A percentile compares a stretch with the other conserved stretches of the same genome.
Evolutionary conservation across 2,329 filamentous ascomycete species (phyloP).

Genomic region (Endoconidiophora laricicola): DNA sequence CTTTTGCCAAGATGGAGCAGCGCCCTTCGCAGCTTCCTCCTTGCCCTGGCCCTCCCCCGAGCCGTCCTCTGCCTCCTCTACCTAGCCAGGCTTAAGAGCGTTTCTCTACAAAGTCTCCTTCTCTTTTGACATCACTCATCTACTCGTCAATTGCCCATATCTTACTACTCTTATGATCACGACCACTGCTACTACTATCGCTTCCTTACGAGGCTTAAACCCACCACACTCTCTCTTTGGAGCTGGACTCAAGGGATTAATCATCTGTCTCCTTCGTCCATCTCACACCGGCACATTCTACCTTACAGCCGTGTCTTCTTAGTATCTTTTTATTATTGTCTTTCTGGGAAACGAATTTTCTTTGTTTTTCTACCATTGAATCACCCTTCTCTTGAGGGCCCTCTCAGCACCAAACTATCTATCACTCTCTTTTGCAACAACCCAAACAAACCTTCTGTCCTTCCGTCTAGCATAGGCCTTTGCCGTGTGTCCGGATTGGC

Average conservation of each 20-base stretch:
- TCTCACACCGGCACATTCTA: no score
- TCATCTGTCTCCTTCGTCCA: neutral
- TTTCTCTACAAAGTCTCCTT: neutral
- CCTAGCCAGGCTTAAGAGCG: constrained; percentile 38
- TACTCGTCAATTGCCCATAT: neutral
- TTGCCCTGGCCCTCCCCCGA: constrained; percentile 49
- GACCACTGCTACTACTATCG: neutral
- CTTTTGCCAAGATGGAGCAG: constrained; percentile 23
- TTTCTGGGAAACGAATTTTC: constrained; percentile 1
- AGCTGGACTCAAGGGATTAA: constrained; percentile 2
- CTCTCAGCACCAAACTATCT: constrained; percentile 9
- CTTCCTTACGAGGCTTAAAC: no score
- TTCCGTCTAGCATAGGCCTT: neutral
- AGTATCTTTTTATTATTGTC: neutral
- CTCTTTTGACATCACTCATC: neutral
- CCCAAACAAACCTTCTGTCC: neutral
- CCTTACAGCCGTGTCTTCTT: neutral
- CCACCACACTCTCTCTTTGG: neutral
- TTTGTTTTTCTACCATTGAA: constrained; percentile 3
- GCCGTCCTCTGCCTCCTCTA: constrained; percentile 46
- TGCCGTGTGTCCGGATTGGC: neutral
- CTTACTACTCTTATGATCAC: constrained; percentile 1
- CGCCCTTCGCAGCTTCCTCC: constrained; percentile 50
- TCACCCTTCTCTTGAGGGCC: neutral
- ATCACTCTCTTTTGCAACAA: constrained; percentile 10